These are phyloP conservation scores for Pichia kudriavzevii DNA, from an alignment of 1,139 yeast genomes.

Conservation along the genomic window DNA sequence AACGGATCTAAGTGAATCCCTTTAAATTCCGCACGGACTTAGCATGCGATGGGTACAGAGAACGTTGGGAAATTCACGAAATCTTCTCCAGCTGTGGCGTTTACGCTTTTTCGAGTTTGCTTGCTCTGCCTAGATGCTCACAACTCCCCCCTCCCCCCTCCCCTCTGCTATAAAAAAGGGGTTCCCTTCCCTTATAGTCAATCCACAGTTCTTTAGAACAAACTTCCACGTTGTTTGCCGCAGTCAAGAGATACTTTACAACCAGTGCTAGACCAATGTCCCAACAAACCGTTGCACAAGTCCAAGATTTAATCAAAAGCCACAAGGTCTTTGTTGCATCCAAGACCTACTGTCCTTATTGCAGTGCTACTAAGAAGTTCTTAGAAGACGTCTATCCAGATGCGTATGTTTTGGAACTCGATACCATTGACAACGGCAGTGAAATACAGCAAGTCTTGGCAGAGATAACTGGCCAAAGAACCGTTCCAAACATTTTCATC, in stretches of 20 bases:
- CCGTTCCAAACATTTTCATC: constrained; percentile 90
- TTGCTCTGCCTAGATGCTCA: too few species aligned
- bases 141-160: too few species aligned
- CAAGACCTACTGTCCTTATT: constrained; percentile 71
- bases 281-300: constrained; percentile 47
- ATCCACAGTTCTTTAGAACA: too few species aligned
- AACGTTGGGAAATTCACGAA: too few species aligned
- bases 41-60: too few species aligned
- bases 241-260: constrained; percentile 21
- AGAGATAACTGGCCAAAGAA: constrained; percentile 78
- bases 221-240: constrained; percentile 23
- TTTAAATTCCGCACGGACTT: too few species aligned
- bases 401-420: constrained; percentile 61
- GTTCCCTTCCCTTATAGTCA: too few species aligned
- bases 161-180: too few species aligned
- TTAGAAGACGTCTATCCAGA: constrained; percentile 42
- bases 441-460: constrained; percentile 74
- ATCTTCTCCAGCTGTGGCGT: too few species aligned
- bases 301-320: constrained; percentile 55
- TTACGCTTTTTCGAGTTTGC: too few species aligned
- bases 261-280: constrained; percentile 29
- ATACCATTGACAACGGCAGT: constrained; percentile 46
- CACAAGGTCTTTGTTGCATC: constrained; percentile 80
- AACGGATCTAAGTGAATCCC: too few species aligned
- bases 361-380: constrained; percentile 55